Evolutionary conservation across 129 eudicot genomes (phyloP), one percentile per base, ranked within the genome.

Genomic region (Artemisia annua): DNA sequence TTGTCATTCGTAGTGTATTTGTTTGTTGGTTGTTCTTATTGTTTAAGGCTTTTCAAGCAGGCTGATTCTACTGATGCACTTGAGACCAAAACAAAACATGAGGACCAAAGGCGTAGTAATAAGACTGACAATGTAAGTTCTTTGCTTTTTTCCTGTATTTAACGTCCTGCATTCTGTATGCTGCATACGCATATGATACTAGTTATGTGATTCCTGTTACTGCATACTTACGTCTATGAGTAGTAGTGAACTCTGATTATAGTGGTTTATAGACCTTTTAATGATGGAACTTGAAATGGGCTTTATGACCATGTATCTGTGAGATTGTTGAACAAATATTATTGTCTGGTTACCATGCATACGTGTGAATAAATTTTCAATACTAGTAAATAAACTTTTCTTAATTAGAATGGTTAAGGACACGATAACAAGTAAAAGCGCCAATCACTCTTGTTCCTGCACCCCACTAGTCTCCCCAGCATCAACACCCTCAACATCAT

Each of bases 401-500:
- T n/a, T n/a, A n/a, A n/a, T 20, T 8, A 3, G 35, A 58, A 12
- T 58, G 24, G 63, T 7, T 11, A 58, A 3, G 63, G 35, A 56
- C 6, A 58, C 3, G 11, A 3, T 26, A 58, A 67, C n/a, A 28
- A 20, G 30, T 22, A 65, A 2, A 65, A 65, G 28, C 24, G 59
- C 5, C 14, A 85, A 88, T 74, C 66, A 90, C 98, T 85, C 83
- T 76, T n/a, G n/a, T n/a, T n/a, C n/a, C n/a, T n/a, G n/a, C n/a
- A n/a, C n/a, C n/a, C n/a, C n/a, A n/a, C n/a, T 77, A 30, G 75
- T 76, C 73, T 86, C 96, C 65, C 79, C 89, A 57, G 8, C 82
- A 87, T 89, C 98, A 73, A 93, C 89, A 68, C 98, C 95, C 55
- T 85, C 87, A 72, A 89, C 83, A 80, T 93, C 98, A 83, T 87